A percentile compares a stretch with the other conserved stretches of the same genome.
These are phyloP conservation scores for Solanum sejunctum DNA, from an alignment of 257 asterid genomes.

Conservation along the genomic window DNA sequence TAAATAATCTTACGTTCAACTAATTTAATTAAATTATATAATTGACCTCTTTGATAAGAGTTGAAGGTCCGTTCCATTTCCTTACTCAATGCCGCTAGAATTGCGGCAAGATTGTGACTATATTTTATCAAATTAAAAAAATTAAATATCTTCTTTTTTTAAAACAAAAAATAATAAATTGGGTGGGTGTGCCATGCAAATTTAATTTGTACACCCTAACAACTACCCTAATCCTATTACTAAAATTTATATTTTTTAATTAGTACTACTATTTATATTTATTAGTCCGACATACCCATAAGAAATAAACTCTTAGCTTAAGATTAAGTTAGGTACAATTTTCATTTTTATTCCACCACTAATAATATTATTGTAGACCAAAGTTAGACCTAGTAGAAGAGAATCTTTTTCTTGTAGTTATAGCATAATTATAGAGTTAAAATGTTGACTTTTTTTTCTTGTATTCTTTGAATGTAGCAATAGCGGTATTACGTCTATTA, in stretches of 20 bases:
- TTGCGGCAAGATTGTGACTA: constrained; percentile 12
- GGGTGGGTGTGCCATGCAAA: neutral
- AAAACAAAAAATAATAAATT: neutral
- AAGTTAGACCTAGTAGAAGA: neutral
- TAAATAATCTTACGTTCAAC: neutral
- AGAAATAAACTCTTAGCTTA: neutral
- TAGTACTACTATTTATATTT: neutral
- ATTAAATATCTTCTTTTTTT: neutral
- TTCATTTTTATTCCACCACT: neutral
- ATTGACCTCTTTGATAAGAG: neutral
- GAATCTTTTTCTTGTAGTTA: neutral
- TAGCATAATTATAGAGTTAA: neutral
- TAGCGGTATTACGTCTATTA: neutral
- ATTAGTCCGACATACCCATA: neutral
- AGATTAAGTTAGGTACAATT: constrained; percentile 20
- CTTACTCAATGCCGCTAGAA: neutral
- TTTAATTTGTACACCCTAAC: neutral
- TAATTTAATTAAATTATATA: neutral
- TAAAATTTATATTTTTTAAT: neutral
- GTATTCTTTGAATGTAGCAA: neutral
- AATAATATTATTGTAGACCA: constrained; percentile 4
- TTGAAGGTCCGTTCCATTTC: neutral
- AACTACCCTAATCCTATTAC: neutral
- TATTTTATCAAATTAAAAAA: neutral
- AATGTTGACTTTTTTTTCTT: constrained; percentile 11